Base-by-base conservation (phyloP, 2,329 filamentous ascomycete genomes). In the Alternaria sp. region DNA sequence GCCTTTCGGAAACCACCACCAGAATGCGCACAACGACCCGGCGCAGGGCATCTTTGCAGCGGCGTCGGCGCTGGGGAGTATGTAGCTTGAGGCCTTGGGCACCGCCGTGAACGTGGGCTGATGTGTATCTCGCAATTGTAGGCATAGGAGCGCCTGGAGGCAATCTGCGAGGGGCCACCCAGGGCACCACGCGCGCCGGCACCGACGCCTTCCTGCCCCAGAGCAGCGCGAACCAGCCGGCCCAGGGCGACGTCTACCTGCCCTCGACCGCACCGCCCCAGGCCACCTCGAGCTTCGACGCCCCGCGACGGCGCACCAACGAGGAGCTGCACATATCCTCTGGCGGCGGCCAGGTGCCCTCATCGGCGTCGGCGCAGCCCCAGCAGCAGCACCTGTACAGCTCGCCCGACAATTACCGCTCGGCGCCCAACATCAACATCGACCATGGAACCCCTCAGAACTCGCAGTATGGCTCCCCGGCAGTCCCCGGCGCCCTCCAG, bases 401-500 rank as follows among this genome's bases (percentile, higher is more conserved):
- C 68, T 78, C 83, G 59, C 79, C 84, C 47, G 81, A 84, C 67
- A 83, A 86, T 58, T 85, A 85, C 71, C 81, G 77, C 56, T 81
- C 73, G 25, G 73, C 83, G 64, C 86, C 87, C 55, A 84, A 86
- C 54, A 87, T 90, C 74, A 88, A 83, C 71, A 81, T 90, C 52
- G 88, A 90, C 68, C 86, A 88, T 69, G 83, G 85, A n/a, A 83
- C 82, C 19, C 81, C 85, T 23, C 75, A 78, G 61, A 74, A 77
- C 58, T 71, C 77, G 28, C 84, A 86, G 64, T 87, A 85, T 73
- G 77, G 81, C 57, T 57, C 76, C 21, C 69, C 79, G 47, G 76
- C 77, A 63, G 77, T 91, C 5, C 89, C 89, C 17, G 88, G 88
- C 62, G 85, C 87, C 55, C 81, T 91, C 45, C 89, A 90, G 74